Evolutionary conservation across 331 rosid genomes (phyloP).

Genomic region (Acacia pycnantha): DNA sequence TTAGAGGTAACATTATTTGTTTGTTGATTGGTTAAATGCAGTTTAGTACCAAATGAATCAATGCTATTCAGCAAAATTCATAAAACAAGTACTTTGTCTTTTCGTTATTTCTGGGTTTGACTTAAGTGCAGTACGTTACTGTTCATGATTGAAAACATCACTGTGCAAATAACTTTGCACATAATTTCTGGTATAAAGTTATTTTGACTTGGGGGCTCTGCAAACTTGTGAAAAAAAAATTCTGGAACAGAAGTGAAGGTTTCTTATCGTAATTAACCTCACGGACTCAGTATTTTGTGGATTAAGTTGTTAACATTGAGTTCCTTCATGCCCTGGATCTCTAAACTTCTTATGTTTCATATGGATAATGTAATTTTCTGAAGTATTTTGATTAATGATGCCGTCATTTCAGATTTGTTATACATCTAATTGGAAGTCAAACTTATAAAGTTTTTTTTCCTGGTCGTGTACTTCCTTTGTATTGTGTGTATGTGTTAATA

Average conservation of each 20-base stretch:
- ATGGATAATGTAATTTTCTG: background rate
- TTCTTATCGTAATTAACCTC: background rate
- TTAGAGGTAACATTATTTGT: conserved; percentile 58
- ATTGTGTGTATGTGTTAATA: background rate
- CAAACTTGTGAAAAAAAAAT: background rate
- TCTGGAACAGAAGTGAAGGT: background rate
- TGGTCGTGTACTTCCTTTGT: background rate
- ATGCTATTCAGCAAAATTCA: background rate
- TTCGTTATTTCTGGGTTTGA: conserved; percentile 2
- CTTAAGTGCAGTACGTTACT: background rate
- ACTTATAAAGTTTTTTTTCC: background rate
- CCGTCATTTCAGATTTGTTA: background rate
- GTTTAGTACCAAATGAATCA: background rate
- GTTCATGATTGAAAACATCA: background rate
- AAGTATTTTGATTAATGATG: background rate
- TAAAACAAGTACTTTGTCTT: background rate
- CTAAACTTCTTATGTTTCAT: background rate
- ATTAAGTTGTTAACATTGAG: background rate
- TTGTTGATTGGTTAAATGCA: background rate
- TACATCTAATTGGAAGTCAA: background rate
- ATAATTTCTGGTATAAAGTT: background rate
- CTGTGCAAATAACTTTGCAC: background rate
- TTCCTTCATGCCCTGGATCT: background rate
- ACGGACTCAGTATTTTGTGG: background rate
- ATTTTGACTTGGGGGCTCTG: background rate